Base-by-base conservation (phyloP, 192 early-diverging fungal species). In the Umbelopsis ramanniana region DNA sequence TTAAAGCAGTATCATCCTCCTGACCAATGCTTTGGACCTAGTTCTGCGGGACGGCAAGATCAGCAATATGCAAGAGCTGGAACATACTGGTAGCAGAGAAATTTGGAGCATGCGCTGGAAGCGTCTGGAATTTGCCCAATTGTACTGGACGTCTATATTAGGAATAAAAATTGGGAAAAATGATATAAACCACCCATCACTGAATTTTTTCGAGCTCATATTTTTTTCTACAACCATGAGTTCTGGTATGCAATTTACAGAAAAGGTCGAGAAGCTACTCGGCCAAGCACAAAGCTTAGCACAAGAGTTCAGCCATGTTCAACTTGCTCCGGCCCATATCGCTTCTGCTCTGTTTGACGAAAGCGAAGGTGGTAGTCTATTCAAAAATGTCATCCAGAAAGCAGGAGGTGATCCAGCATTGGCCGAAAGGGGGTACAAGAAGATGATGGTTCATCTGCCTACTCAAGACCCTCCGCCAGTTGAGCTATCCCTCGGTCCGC, bases 381-480 rank as follows among this genome's bases (percentile, higher is more conserved):
- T 93, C 72, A 93, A 84, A 75, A 88, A 82, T 17, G 89, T 97
- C 35, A 72, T 95, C 45, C 86, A 91, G 67, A 97, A 93, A 76
- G 85, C 94, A 24, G 97, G 96, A 24, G 96, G 84, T 19, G 94
- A 97, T 70, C 83, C 93, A 4, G 75, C 79, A 7, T 71, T 79
- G 21, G 87, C 92, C 46, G 95, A 95, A 73, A 92, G 97, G 35
- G 84, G 84, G 8, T 83, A 94, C 75, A 94, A 93, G 81, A 89
- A 92, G 37, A 75, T 87, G 2, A 74, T 97, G 38, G 90, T 95
- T 55, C 90, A 90, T 35, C 78, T 94, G 8, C 95, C 95, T 4
- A 75, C 93, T 0, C 96, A 99, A 79, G 86, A 89, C 38, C 96
- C 97, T 2, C 86, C 96, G 7, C 97, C 97, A 0, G 76, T 85